Base-by-base conservation (phyloP, 2,329 filamentous ascomycete genomes). In the Arthroderma uncinatum region DNA sequence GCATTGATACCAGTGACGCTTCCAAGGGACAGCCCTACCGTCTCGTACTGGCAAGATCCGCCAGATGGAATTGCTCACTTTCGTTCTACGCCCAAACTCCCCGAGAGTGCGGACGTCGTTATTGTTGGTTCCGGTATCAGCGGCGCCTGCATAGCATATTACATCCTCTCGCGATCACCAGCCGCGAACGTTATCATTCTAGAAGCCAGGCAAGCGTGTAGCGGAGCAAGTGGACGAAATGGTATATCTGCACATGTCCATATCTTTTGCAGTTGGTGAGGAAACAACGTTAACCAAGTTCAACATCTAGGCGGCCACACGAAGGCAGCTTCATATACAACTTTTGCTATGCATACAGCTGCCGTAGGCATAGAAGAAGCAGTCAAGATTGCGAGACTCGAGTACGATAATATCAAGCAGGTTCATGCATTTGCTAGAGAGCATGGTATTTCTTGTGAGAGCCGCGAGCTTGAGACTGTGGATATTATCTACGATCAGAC, bases 401-500 rank as follows among this genome's bases (percentile, higher is more conserved):
- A 82, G 64, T 76, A 77, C 42, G 71, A 72, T 40, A 79, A 76
- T 62, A 80, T 85, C 57, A 68, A 72, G 25, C 76, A 75, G n/a
- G 76, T 82, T 8, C 82, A 84, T 63, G 67, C 65, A 0, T 78
- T 85, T 59, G 79, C 80, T 0, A 64, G 66, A 4, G 68, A 74
- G 16, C 67, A 82, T 57, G 61, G 60, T 4, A 78, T 82, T 33
- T 65, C 70, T 9, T 76, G 79, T 63, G 81, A 83, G 62, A 76
- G 74, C 53, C 64, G 69, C 37, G 65, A 74, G 8, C 78, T 79
- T 61, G 70, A 75, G 23, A 84, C 82, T 0, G 74, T 82, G 1
- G 82, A 85, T 64, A 69, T 83, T 1, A 70, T 83, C 33, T 83
- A 82, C 64, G 78, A 82, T 58, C 58, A 69, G 16, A 65, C 58